Percentiles rank a stretch among this genome's conserved stretches.
Conservation (phyloP, 805 yeast species). For the Myxozyma geophila region DNA sequence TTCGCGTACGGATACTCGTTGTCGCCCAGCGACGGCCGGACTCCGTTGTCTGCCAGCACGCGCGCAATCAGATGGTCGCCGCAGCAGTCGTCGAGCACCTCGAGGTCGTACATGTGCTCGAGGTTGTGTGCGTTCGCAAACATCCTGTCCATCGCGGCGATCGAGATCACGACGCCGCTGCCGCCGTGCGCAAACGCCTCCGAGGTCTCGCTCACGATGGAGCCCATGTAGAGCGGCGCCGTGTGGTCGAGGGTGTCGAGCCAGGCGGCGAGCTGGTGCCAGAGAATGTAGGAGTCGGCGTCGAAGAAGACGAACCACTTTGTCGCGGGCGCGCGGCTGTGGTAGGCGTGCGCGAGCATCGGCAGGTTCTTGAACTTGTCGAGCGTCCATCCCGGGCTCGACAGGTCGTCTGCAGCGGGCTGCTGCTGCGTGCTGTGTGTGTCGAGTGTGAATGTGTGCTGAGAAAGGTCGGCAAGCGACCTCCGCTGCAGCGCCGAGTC, state of each 20-base stretch:
- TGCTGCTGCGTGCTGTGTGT: neutral
- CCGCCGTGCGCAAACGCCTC: conserved; percentile 48
- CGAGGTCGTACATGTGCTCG: conserved; percentile 34
- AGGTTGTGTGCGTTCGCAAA: conserved; percentile 37
- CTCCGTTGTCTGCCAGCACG: conserved; percentile 36
- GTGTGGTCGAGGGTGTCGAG: conserved; percentile 39
- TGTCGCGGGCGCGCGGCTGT: conserved; percentile 33
- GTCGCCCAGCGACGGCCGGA: conserved; percentile 10
- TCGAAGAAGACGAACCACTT: conserved; percentile 47
- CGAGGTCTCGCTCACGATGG: conserved; percentile 35
- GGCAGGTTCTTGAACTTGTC: conserved; percentile 49
- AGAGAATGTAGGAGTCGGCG: conserved; percentile 43
- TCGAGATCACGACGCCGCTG: conserved; percentile 44
- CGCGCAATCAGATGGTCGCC: conserved; percentile 46
- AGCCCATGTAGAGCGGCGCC: conserved; percentile 43
- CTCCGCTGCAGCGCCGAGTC: neutral
- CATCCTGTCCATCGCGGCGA: conserved; percentile 42
- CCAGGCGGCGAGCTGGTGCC: conserved; percentile 39
- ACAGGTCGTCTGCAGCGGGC: neutral
- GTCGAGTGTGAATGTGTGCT: neutral
- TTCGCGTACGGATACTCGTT: conserved; percentile 10
- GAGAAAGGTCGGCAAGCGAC: neutral
- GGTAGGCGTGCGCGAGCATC: conserved; percentile 45
- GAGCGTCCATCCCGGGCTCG: conserved; percentile 42
- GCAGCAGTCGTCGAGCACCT: conserved; percentile 40